Evolutionary conservation across 805 yeast genomes (phyloP), one percentile per base, ranked within the genome.

Genomic region (Suhomyces pyralidae): DNA sequence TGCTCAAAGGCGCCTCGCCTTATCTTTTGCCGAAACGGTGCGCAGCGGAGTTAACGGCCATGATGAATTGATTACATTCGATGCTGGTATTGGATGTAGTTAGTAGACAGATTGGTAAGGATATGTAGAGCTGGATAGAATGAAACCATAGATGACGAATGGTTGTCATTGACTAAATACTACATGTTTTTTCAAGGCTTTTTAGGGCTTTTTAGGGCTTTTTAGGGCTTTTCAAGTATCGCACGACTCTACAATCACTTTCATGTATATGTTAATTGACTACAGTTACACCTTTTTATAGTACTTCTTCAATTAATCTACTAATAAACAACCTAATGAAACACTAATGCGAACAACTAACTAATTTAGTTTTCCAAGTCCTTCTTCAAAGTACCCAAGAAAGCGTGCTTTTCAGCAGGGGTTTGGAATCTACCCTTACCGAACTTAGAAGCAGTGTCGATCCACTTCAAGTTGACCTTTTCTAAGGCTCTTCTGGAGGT

Each of bases 391-490:
- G 99, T 93, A 84, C 99, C 99, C 84, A 92, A 73, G 93, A 94
- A 94, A 76, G 99, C 96, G 76, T 87, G 91, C 92, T 96, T 96
- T 86, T 94, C 99, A 79, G 97, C 98, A 72, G 97, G 96, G 74
- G 99, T 94, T 85, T 94, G 99, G 98, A 94, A 94, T 88, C 99
- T 94, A 86, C 99, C 99, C 90, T 94, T 96, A 88, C 99, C 99
- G 92, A 94, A 94, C 83, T 93, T 92, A 74, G 99, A 94, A 77
- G 99, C 97, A 71, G 99, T 94, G 81, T 94, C 99, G 78, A 94
- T 94, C 99, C 98, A 94, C 83, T 94, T 94, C 81, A 94, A 89
- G 86, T 81, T 83, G 67, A 93, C 97, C 81, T 90, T 79, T 86
- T 94, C 99, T 69, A 88, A 77, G 70, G 98, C 98, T 82, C 85